These are phyloP conservation scores for Eucalyptus grandis DNA, from an alignment of 345 rosid species.

Conservation along the genomic window DNA sequence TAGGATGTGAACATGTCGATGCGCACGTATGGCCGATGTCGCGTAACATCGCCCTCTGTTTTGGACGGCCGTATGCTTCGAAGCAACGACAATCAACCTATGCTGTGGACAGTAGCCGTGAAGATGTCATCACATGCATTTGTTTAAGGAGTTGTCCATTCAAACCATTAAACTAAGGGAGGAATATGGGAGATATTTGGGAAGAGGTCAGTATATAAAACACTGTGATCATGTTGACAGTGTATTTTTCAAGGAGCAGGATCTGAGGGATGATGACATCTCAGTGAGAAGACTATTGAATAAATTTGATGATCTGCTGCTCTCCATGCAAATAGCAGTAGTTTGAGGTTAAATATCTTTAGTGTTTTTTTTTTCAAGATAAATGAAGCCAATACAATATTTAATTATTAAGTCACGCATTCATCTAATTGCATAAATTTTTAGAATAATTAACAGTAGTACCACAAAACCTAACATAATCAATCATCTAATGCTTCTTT, in stretches of 20 bases:
- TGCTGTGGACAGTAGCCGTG: neutral
- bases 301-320: neutral
- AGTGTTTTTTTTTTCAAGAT: neutral
- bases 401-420: too few species aligned
- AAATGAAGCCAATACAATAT: neutral
- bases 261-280: neutral
- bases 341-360: neutral
- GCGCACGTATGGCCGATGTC: neutral
- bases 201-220: neutral
- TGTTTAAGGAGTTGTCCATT: neutral
- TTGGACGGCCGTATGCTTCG: neutral
- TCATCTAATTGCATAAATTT: too few species aligned
- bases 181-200: neutral
- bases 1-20: neutral
- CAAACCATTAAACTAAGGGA: neutral
- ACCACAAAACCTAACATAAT: accelerated
- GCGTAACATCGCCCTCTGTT: neutral
- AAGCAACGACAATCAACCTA: neutral
- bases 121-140: neutral
- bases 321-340: neutral
- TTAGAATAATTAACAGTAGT: accelerated
- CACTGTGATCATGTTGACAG: neutral
- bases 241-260: neutral
- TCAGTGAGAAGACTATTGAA: neutral
- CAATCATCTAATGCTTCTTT: neutral